Base-by-base conservation (phyloP, 1,284 basidiomycete species). In the Phellinidium pouzarii region DNA sequence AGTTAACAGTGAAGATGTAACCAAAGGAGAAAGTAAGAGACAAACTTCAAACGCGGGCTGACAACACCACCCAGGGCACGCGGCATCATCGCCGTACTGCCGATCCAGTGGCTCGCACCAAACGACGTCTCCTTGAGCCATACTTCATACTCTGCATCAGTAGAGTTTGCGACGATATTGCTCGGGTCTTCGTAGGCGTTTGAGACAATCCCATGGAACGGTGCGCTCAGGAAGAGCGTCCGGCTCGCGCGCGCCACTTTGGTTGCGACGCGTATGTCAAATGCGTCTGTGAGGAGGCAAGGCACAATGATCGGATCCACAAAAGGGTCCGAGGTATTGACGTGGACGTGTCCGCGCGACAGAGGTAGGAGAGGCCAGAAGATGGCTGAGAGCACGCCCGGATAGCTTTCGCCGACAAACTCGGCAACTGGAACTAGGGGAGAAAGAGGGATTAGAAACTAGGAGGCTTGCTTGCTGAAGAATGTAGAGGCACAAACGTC, bases 41-140 rank as follows among this genome's bases (percentile, higher is more conserved):
- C 48, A 1, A 14, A 55, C 50, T 66, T 64, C 36, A 79, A 61
- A 38, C 65, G 64, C 8, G 71, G 63, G 64, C 73, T 72, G 36
- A 79, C 76, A 20, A 78, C 77, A 60, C 77, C 77, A 34, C 77
- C 77, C 48, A 66, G 57, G 31, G 66, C 65, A 48, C 67, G 60
- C 14, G 76, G 77, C 45, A 77, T 60, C 76, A 78, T 77, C 0
- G 73, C 65, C 42, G 68, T 71, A 4, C 75, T 72, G 27, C 73
- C 73, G 27, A 59, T 50, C 40, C 63, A 51, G 42, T 59, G 59
- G 31, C 52, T 53, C 27, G 52, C 52, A 5, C 52, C 52, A 48
- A 34, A 53, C n/a, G 45, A 54, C 50, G 59, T 59, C 40, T 44
- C 50, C 26, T 40, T 42, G 31, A 53, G 58, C 55, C 56, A 62